Base-by-base conservation (phyloP, 2,329 filamentous ascomycete species). In the Trichoderma sp. region DNA sequence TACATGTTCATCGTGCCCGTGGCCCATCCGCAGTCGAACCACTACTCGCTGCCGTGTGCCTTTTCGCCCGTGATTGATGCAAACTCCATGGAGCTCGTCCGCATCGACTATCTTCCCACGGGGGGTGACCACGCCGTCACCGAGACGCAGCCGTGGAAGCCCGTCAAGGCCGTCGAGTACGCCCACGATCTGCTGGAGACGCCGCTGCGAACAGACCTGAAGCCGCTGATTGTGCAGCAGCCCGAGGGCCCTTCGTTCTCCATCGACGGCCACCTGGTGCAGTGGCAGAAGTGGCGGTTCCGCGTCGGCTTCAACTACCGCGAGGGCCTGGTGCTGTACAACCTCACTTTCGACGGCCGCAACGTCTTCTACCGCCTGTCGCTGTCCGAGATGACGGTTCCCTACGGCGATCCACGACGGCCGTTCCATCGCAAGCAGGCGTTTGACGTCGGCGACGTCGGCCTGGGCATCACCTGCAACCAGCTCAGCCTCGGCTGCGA, bases 141-240 rank as follows among this genome's bases (percentile, higher is more conserved):
- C 0, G 54, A 57, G 48, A 74, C 67, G 73, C 80, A 69, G 73
- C 78, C 65, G 75, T 79, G 27, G 72, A 79, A 74, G 22, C 84
- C 76, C 69, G 82, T 72, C 77, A 83, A 75, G 75, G 82, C 82
- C 17, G 84, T 88, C 22, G 84, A 86, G 63, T 86, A 84, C 71
- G 75, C 81, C 0, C 83, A 83, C 2, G 84, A 86, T 73, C 78
- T 89, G 2, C 78, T 88, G 7, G 78, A 81, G 10, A 73, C 74
- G 1, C 80, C 83, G 0, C 72, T 80, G 15, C 78, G 87, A 12
- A 78, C 81, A 45, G 86, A 86, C 64, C 74, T 88, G 29, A 92
- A 92, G 77, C 90, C 90, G 4, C 84, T 93, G 73, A 87, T 92
- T 71, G 88, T 94, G 54, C 83, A 87, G 1, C 92, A 94, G 74